A percentile compares a stretch with the other conserved stretches of the same genome.
Conservation (phyloP, 305 asterid species). For the Fraxinus sp. region DNA sequence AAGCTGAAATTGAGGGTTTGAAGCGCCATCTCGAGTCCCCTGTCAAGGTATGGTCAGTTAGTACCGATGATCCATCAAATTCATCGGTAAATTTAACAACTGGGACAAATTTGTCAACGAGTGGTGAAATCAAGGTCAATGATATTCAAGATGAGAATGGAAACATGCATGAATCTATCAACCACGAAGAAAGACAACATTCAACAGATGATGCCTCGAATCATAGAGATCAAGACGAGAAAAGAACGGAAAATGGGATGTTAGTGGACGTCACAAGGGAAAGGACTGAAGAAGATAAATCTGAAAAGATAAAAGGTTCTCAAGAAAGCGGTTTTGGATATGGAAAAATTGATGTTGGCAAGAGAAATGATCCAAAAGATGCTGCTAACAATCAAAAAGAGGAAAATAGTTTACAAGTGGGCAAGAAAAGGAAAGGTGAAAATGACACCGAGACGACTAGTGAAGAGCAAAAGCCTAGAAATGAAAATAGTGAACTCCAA, state of each 20-base stretch:
- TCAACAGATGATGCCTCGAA: slow-evolving; percentile 4
- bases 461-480: slow-evolving; percentile 21
- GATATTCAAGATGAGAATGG: background rate
- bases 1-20: slow-evolving; percentile 42
- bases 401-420: background rate
- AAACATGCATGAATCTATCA: background rate
- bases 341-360: background rate
- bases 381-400: background rate
- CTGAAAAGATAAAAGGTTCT: slow-evolving; percentile 17
- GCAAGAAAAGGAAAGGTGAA: slow-evolving; percentile 7
- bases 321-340: slow-evolving; percentile 17
- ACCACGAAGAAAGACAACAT: slow-evolving; percentile 4
- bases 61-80: slow-evolving; percentile 36
- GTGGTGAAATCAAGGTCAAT: background rate
- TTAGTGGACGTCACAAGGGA: slow-evolving; percentile 7
- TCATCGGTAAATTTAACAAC: slow-evolving; percentile 22
- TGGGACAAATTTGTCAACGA: background rate
- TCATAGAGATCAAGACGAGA: background rate
- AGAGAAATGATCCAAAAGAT: slow-evolving; percentile 4
- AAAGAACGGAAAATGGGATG: slow-evolving; percentile 8
- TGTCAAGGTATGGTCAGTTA: slow-evolving; percentile 33
- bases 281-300: slow-evolving; percentile 16
- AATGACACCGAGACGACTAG: slow-evolving; percentile 1
- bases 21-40: slow-evolving; percentile 31
- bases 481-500: slow-evolving; percentile 10